phyloP scores from a whole-genome alignment of 345 rosid genomes.

The Salix brachista region DNA sequence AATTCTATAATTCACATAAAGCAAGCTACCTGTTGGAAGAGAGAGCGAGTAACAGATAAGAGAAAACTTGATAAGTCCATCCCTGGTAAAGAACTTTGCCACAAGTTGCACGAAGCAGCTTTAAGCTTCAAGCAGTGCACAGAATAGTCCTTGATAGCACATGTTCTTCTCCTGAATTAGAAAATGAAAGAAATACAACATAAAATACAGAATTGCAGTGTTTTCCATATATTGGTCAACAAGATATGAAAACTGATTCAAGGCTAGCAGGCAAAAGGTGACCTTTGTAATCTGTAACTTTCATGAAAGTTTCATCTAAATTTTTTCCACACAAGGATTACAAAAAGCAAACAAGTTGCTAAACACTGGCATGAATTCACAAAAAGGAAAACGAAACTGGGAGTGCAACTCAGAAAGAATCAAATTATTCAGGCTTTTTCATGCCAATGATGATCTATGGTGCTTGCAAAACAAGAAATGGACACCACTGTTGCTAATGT shows the following conservation, averaged over 20 bases:
- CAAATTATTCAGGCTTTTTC: not conserved
- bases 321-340: too few relatives aligned
- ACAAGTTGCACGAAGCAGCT: constrained; percentile 52
- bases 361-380: too few relatives aligned
- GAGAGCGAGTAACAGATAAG: constrained; percentile 48
- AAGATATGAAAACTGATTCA: too few relatives aligned
- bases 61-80: constrained; percentile 40
- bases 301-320: too few relatives aligned
- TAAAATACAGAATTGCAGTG: not conserved
- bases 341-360: too few relatives aligned
- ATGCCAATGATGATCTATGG: not conserved
- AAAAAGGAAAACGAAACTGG: not conserved
- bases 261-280: too few relatives aligned
- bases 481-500: too few relatives aligned
- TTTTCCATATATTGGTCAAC: not conserved
- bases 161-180: constrained; percentile 42
- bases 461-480: not conserved
- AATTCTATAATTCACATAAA: not conserved
- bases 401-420: not conserved
- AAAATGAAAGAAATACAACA: not conserved
- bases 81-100: constrained; percentile 43
- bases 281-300: too few relatives aligned
- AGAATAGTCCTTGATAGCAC: constrained; percentile 54
- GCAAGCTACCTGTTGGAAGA: constrained; percentile 61
- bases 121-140: constrained; percentile 44